Evolutionary conservation across 169 alveolate genomes (phyloP).

Genomic region (Cryptosporidium felis): DNA sequence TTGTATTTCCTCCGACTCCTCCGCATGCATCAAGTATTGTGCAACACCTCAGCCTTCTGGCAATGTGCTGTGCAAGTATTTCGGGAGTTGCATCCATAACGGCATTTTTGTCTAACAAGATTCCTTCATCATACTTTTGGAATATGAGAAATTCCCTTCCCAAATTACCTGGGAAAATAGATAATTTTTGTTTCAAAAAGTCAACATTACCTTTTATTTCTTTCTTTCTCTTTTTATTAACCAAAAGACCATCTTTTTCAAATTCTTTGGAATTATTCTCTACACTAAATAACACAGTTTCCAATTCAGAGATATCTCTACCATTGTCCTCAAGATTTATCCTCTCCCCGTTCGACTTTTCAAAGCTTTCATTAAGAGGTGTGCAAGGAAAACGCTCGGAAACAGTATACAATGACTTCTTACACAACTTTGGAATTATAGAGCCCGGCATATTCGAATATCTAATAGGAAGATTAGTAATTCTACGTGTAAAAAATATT

Average conservation of each 20-base stretch:
- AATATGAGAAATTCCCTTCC: slow-evolving; percentile 61
- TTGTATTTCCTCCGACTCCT: slow-evolving; percentile 75
- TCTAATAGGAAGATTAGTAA: slow-evolving; percentile 33
- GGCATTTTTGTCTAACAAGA: slow-evolving; percentile 32
- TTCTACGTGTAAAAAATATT: slow-evolving; percentile 10
- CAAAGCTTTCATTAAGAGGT: slow-evolving; percentile 30
- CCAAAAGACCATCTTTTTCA: neutral
- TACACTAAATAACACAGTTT: slow-evolving; percentile 10
- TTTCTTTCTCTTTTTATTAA: slow-evolving; percentile 7
- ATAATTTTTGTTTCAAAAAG: neutral
- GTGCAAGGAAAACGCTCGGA: slow-evolving; percentile 50
- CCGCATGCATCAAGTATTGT: slow-evolving; percentile 72
- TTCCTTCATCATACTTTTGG: slow-evolving; percentile 59
- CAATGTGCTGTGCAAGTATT: slow-evolving; percentile 57
- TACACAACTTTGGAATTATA: neutral
- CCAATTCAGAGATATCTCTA: neutral
- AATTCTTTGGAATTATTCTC: neutral
- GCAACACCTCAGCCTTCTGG: slow-evolving; percentile 63
- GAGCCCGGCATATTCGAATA: slow-evolving; percentile 58
- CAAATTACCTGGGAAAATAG: slow-evolving; percentile 50
- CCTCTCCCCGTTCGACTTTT: neutral
- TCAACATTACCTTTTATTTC: slow-evolving; percentile 20
- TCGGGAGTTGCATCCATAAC: slow-evolving; percentile 71
- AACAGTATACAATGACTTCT: neutral
- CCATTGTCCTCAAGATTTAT: neutral